Conservation (phyloP, 2,329 filamentous ascomycete genomes). For the Aspergillus aculeatus region DNA sequence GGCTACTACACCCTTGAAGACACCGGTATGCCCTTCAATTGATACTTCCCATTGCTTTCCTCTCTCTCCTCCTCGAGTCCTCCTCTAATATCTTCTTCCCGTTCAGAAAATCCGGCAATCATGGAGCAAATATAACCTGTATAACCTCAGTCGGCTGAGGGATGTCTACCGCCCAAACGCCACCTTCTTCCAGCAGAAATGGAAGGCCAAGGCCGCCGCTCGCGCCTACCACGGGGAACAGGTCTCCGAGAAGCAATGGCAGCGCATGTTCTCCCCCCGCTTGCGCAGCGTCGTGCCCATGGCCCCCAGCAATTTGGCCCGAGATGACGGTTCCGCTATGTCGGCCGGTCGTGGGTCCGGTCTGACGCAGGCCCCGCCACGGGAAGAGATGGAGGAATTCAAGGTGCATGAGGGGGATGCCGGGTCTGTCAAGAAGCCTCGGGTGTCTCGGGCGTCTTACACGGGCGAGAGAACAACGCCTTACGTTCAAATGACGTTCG, state of each 20-base stretch:
- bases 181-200: conserved; percentile 99
- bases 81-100: conserved; percentile 8
- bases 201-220: conserved; percentile 78
- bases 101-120: conserved; percentile 84
- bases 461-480: conserved; percentile 45
- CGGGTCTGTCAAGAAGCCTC: no score
- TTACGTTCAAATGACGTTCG: conserved; percentile 95
- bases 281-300: conserved; percentile 83
- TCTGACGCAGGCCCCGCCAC: conserved; percentile 35
- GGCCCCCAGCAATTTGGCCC: conserved; percentile 74
- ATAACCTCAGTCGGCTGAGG: conserved; percentile 68
- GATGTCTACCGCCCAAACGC: conserved; percentile 45
- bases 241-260: conserved; percentile 89
- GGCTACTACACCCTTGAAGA: conserved; percentile 42
- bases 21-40: conserved; percentile 31
- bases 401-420: no score
- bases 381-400: no score
- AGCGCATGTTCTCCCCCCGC: conserved; percentile 83
- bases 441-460: no score
- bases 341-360: conserved; percentile 83
- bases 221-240: conserved; percentile 94
- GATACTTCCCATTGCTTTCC: neutral
- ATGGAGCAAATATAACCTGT: conserved; percentile 97
- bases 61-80: neutral
- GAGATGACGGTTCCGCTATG: conserved; percentile 76